Evolutionary conservation across 345 rosid genomes (phyloP).

Genomic region (Firmiana major): DNA sequence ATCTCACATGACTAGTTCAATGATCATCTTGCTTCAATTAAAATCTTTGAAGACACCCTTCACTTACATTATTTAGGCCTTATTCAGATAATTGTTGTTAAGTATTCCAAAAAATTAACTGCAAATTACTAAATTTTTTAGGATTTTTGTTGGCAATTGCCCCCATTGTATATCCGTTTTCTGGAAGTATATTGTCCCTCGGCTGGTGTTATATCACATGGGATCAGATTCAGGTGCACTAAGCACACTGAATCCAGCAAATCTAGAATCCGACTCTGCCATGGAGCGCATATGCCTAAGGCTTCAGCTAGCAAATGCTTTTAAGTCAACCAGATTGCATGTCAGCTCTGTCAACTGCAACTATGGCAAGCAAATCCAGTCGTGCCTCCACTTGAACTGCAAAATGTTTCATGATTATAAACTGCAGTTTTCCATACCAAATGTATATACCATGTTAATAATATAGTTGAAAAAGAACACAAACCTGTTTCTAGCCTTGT

Average conservation of each 20-base stretch:
- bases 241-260: background rate
- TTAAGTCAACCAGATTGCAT: background rate
- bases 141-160: background rate
- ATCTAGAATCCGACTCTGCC: background rate
- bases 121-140: background rate
- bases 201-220: background rate
- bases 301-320: background rate
- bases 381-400: background rate
- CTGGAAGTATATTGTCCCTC: background rate
- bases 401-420: background rate
- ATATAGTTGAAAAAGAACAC: background rate
- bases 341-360: background rate
- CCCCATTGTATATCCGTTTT: background rate
- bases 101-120: background rate
- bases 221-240: background rate
- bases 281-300: background rate
- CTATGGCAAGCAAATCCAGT: background rate
- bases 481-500: conserved; percentile 38
- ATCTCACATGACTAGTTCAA: no score
- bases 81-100: no score
- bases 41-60: no score
- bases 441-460: background rate
- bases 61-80: no score
- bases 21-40: no score
- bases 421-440: background rate